These are phyloP conservation scores for Aegilops tauschii DNA, from an alignment of 176 grass and related monocot species.

Conservation along the genomic window DNA sequence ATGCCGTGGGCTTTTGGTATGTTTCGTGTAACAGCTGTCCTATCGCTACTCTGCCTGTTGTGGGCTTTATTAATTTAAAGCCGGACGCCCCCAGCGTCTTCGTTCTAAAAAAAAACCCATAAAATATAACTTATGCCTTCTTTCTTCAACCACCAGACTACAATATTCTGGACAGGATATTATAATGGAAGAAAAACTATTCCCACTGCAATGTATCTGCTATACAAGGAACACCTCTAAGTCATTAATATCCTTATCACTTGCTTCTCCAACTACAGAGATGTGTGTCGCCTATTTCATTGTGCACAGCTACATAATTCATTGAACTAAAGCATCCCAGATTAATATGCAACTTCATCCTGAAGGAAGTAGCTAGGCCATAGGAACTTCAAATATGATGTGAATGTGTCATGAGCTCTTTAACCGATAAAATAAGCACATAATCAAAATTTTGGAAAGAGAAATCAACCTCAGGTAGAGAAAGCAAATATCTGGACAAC, in stretches of 20 bases:
- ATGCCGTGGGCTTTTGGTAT: too few relatives aligned
- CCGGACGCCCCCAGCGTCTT: too few relatives aligned
- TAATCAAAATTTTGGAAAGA: not conserved
- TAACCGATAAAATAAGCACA: conserved; percentile 19
- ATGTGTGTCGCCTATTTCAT: not conserved
- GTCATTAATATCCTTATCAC: not conserved
- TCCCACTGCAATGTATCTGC: not conserved
- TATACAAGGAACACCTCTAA: not conserved
- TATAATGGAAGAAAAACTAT: not conserved
- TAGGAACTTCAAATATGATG: not conserved
- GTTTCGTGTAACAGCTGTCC: too few relatives aligned
- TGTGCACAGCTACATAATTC: not conserved
- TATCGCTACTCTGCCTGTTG: too few relatives aligned
- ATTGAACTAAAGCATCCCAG: not conserved
- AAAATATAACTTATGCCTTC: not conserved
- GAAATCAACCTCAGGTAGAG: conserved; percentile 67
- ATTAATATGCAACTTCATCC: conserved; percentile 1
- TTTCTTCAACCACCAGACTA: not conserved
- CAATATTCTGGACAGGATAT: not conserved
- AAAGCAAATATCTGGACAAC: conserved; percentile 67
- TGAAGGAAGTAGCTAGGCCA: not conserved
- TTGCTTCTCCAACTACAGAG: conserved; percentile 13
- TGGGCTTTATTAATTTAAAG: too few relatives aligned
- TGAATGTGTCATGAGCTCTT: not conserved
- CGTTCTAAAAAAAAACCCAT: not conserved